Conservation (phyloP, 345 rosid species). For the Hypericum perforatum region DNA sequence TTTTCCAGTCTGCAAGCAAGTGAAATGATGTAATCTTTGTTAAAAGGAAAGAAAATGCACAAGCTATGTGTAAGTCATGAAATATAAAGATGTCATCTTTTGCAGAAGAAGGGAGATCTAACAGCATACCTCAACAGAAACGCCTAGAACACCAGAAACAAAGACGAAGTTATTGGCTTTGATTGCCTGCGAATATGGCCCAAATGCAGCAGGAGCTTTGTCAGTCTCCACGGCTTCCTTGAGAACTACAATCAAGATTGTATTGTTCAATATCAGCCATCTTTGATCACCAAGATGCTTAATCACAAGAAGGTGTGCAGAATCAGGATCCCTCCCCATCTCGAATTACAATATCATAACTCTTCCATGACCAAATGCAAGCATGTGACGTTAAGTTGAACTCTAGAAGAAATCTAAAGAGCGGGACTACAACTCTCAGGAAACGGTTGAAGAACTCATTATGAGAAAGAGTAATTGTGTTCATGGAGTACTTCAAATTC, state of each 20-base stretch:
- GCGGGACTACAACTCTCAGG: too few relatives aligned
- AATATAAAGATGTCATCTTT: not conserved
- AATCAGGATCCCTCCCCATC: not conserved
- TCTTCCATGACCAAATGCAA: too few relatives aligned
- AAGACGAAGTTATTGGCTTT: constrained; percentile 67
- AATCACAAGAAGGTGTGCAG: not conserved
- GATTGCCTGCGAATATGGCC: constrained; percentile 91
- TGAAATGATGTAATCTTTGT: too few relatives aligned
- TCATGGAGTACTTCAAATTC: too few relatives aligned
- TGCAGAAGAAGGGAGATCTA: not conserved
- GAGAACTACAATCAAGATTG: constrained; percentile 28
- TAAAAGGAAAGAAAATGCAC: too few relatives aligned
- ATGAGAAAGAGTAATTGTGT: too few relatives aligned
- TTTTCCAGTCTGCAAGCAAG: constrained; percentile 55
- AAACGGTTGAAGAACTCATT: too few relatives aligned
- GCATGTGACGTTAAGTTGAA: too few relatives aligned
- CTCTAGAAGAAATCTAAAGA: too few relatives aligned
- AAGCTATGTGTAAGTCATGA: too few relatives aligned
- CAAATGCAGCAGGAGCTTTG: constrained; percentile 89
- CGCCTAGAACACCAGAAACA: constrained; percentile 80
- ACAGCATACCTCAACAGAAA: constrained; percentile 70
- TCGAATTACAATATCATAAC: too few relatives aligned
- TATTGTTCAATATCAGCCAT: not conserved
- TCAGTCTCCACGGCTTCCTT: constrained; percentile 70
- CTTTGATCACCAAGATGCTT: too few relatives aligned